A percentile compares a stretch with the other conserved stretches of the same genome.
These are phyloP conservation scores for Lyophyllum decastes DNA, from an alignment of 768 basidiomycete genomes.

Conservation along the genomic window DNA sequence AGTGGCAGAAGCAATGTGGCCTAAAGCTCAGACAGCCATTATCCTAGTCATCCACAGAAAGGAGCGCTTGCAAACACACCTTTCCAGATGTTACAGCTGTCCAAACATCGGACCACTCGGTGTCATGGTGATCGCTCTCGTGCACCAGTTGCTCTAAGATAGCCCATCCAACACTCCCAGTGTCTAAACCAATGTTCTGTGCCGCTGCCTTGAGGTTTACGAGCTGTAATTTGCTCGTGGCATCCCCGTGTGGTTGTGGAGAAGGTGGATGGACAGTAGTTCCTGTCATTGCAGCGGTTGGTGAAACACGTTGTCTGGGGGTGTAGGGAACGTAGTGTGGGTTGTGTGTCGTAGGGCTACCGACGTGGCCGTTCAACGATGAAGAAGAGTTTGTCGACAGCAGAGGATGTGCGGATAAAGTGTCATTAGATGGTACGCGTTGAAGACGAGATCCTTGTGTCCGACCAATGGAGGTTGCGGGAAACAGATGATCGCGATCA, in stretches of 20 bases:
- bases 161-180: conserved; percentile 69
- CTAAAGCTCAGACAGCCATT: conserved; percentile 37
- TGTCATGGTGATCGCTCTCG: conserved; percentile 46
- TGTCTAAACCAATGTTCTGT: conserved; percentile 67
- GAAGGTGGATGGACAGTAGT: conserved; percentile 49
- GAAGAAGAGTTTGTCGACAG: conserved; percentile 44
- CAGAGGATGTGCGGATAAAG: conserved; percentile 64
- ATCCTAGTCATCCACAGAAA: not conserved
- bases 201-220: conserved; percentile 75
- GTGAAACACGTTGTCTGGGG: conserved; percentile 60
- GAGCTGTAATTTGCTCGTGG: conserved; percentile 67
- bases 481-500: conserved; percentile 40
- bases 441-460: conserved; percentile 43
- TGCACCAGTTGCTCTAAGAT: conserved; percentile 72
- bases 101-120: conserved; percentile 77
- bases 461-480: conserved; percentile 57
- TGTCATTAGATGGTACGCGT: conserved; percentile 51
- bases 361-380: conserved; percentile 28
- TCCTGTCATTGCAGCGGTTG: conserved; percentile 47
- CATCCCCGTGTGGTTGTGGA: conserved; percentile 55
- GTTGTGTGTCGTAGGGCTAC: conserved; percentile 10
- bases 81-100: conserved; percentile 61
- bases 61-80: conserved; percentile 39
- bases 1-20: conserved; percentile 80
- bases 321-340: conserved; percentile 78